phyloP scores from a whole-genome alignment of 1,284 basidiomycete species.

The Cutaneotrichosporon sp. region DNA sequence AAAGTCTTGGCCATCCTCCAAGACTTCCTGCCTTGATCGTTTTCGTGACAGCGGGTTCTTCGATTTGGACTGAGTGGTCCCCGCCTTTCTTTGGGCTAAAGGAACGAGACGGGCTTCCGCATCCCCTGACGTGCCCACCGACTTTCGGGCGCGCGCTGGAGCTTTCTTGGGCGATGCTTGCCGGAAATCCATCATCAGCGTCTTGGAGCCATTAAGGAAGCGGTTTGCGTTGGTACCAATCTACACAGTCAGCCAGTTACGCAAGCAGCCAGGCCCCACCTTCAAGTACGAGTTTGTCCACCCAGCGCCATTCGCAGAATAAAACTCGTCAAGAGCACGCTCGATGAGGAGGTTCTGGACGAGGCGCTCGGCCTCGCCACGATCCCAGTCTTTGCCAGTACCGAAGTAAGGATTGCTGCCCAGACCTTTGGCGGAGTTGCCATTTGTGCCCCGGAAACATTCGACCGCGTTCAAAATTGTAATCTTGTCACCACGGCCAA shows the following conservation, averaged over 20 bases:
- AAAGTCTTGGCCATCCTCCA: slow-evolving; percentile 31
- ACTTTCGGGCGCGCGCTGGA: neutral
- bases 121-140: neutral
- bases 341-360: slow-evolving; percentile 43
- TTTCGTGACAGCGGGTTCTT: slow-evolving; percentile 23
- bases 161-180: slow-evolving; percentile 18
- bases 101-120: slow-evolving; percentile 21
- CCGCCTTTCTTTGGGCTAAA: slow-evolving; percentile 16
- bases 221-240: slow-evolving; percentile 25
- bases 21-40: slow-evolving; percentile 30
- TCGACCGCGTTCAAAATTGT: slow-evolving; percentile 41
- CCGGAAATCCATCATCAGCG: slow-evolving; percentile 34
- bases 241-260: slow-evolving; percentile 15
- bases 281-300: slow-evolving; percentile 45
- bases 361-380: slow-evolving; percentile 41
- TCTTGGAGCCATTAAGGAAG: slow-evolving; percentile 27
- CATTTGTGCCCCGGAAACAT: slow-evolving; percentile 41
- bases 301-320: slow-evolving; percentile 33
- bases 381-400: slow-evolving; percentile 39
- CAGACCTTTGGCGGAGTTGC: slow-evolving; percentile 29
- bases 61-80: no score
- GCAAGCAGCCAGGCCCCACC: slow-evolving; percentile 26
- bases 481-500: slow-evolving; percentile 28
- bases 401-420: slow-evolving; percentile 36
- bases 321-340: slow-evolving; percentile 35